A percentile compares a stretch with the other conserved stretches of the same genome.
Conservation (phyloP, 1,284 basidiomycete species). For the Pseudomicrostroma phylloplanum region DNA sequence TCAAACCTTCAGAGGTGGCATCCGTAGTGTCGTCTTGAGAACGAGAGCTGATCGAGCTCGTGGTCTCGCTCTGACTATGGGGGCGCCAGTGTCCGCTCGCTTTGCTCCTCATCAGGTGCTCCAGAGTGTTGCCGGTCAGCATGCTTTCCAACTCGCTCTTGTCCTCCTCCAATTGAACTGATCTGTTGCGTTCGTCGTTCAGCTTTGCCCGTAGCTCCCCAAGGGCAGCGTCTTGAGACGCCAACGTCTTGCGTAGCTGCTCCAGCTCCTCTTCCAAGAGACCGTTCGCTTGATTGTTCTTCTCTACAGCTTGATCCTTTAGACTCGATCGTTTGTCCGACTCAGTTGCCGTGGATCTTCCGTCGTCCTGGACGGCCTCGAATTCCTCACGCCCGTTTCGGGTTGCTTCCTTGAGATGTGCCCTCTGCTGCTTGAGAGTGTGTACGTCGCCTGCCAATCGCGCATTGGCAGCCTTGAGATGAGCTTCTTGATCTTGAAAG, state of each 20-base stretch:
- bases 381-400: neutral
- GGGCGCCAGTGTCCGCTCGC: neutral
- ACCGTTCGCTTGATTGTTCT: neutral
- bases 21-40: too few species aligned
- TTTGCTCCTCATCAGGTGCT: slow-evolving; percentile 5
- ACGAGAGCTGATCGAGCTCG: neutral
- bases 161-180: neutral
- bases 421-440: slow-evolving; percentile 23
- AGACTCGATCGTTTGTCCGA: neutral
- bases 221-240: slow-evolving; percentile 6
- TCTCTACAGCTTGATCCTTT: neutral
- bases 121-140: slow-evolving; percentile 1
- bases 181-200: neutral
- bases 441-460: slow-evolving; percentile 31
- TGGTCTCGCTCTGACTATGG: neutral
- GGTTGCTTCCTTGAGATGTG: slow-evolving; percentile 16
- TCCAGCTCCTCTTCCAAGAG: neutral
- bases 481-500: slow-evolving; percentile 32
- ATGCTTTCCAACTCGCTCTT: neutral
- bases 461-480: slow-evolving; percentile 32
- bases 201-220: neutral
- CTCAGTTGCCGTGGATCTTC: neutral
- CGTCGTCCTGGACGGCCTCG: neutral
- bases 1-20: too few species aligned
- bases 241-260: slow-evolving; percentile 5